Conservation (phyloP, 805 yeast genomes). For the Wickerhamomyces bisporus region DNA sequence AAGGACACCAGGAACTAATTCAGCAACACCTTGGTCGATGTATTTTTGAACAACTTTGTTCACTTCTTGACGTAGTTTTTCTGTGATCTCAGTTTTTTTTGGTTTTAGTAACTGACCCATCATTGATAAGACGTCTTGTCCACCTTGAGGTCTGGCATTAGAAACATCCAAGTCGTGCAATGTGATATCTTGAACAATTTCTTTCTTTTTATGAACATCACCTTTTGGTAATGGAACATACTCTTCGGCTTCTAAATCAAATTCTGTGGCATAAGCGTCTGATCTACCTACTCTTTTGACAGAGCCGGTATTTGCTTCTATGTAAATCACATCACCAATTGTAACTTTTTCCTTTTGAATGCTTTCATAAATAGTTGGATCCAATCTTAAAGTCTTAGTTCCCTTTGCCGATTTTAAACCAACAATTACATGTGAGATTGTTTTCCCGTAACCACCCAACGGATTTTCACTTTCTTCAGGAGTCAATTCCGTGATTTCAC, state of each 20-base stretch:
- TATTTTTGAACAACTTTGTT: slow-evolving; percentile 94
- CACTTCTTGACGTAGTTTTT: slow-evolving; percentile 88
- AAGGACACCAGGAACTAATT: slow-evolving; percentile 93
- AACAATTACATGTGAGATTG: slow-evolving; percentile 88
- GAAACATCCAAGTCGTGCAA: slow-evolving; percentile 95
- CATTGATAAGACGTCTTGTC: slow-evolving; percentile 92
- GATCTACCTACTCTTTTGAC: slow-evolving; percentile 96
- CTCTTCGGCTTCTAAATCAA: slow-evolving; percentile 97
- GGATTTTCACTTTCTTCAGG: slow-evolving; percentile 98
- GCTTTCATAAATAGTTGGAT: slow-evolving; percentile 88
- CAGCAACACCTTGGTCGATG: slow-evolving; percentile 98
- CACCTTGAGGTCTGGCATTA: slow-evolving; percentile 94
- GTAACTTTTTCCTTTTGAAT: slow-evolving; percentile 92
- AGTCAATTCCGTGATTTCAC: slow-evolving; percentile 92
- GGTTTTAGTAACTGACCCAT: slow-evolving; percentile 97
- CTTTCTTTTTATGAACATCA: slow-evolving; percentile 96
- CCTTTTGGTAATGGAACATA: slow-evolving; percentile 98
- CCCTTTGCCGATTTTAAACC: slow-evolving; percentile 92
- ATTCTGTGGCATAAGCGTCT: slow-evolving; percentile 98
- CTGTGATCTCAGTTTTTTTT: slow-evolving; percentile 94
- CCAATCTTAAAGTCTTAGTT: slow-evolving; percentile 82
- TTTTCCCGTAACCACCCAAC: slow-evolving; percentile 95
- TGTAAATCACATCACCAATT: slow-evolving; percentile 94
- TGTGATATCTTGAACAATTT: slow-evolving; percentile 95
- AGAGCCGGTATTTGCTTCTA: slow-evolving; percentile 96